Percentiles rank a stretch among this genome's conserved stretches.
Conservation (phyloP, 2,329 filamentous ascomycete species). For the Monosporascus sp. region DNA sequence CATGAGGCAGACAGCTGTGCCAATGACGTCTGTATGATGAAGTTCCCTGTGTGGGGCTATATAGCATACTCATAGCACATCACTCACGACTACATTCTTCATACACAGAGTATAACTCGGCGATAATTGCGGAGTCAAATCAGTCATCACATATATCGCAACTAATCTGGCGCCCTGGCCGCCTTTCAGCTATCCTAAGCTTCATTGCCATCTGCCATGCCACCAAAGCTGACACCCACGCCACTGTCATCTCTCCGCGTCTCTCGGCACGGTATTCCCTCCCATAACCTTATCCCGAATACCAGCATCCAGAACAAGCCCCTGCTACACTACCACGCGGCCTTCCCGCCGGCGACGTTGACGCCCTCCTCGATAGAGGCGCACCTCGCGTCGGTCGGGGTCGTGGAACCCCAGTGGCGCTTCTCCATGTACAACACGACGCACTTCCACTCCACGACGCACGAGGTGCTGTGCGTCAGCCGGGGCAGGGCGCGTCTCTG, state of each 20-base stretch:
- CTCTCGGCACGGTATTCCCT: constrained; percentile 54
- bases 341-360: constrained; percentile 35
- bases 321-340: constrained; percentile 60
- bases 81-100: too few species aligned
- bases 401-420: constrained; percentile 60
- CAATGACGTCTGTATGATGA: too few species aligned
- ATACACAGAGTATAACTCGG: too few species aligned
- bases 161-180: too few species aligned
- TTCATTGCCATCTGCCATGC: constrained; percentile 2
- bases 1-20: too few species aligned
- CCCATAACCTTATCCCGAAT: constrained; percentile 55
- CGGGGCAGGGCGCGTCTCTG: constrained; percentile 55
- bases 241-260: constrained; percentile 47
- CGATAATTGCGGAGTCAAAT: too few species aligned
- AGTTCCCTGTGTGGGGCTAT: too few species aligned
- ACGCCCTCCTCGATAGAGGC: constrained; percentile 48
- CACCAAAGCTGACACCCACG: constrained; percentile 11
- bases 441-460: constrained; percentile 63
- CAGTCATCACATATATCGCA: too few species aligned
- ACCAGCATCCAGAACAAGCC: constrained; percentile 59
- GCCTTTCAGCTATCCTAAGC: too few species aligned
- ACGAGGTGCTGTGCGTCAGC: constrained; percentile 60
- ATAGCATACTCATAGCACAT: too few species aligned
- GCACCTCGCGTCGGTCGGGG: constrained; percentile 47
- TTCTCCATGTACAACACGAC: constrained; percentile 63